A percentile compares a stretch with the other conserved stretches of the same genome.
These are phyloP conservation scores for Helotiales sp. DNA, from an alignment of 2,329 filamentous ascomycete genomes.

Conservation along the genomic window DNA sequence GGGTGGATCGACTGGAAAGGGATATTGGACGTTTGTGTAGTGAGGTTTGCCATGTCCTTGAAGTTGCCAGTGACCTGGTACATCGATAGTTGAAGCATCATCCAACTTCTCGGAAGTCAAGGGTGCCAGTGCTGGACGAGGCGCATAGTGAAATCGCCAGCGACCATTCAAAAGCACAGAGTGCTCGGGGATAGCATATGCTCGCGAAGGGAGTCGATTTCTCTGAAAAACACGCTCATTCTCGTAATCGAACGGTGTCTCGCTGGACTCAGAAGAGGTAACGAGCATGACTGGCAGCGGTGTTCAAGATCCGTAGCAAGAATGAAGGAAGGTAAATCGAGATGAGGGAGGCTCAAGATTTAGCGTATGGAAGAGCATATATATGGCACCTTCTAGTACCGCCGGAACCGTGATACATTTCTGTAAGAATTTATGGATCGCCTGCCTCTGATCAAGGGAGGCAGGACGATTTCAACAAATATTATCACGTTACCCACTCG, in stretches of 20 bases:
- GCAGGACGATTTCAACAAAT: neutral
- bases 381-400: neutral
- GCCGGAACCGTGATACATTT: neutral
- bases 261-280: neutral
- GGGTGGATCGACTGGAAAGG: constrained; percentile 69
- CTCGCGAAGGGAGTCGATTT: constrained; percentile 57
- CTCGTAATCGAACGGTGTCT: constrained; percentile 48
- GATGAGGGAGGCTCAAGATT: neutral
- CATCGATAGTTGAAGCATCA: constrained; percentile 50
- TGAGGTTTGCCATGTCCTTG: constrained; percentile 69
- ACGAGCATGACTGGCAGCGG: constrained; percentile 39
- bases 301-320: constrained; percentile 9
- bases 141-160: constrained; percentile 61
- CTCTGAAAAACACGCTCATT: constrained; percentile 58
- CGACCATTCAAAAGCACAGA: constrained; percentile 57
- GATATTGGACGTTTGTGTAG: constrained; percentile 72
- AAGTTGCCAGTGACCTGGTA: constrained; percentile 73
- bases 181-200: constrained; percentile 58
- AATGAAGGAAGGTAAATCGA: neutral
- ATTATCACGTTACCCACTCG: neutral
- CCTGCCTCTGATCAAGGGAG: neutral
- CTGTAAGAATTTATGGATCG: neutral
- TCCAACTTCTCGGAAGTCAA: constrained; percentile 35
- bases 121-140: constrained; percentile 53
- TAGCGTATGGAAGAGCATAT: neutral